Evolutionary conservation across 768 basidiomycete species (phyloP).

Genomic region (Piloderma croceum): DNA sequence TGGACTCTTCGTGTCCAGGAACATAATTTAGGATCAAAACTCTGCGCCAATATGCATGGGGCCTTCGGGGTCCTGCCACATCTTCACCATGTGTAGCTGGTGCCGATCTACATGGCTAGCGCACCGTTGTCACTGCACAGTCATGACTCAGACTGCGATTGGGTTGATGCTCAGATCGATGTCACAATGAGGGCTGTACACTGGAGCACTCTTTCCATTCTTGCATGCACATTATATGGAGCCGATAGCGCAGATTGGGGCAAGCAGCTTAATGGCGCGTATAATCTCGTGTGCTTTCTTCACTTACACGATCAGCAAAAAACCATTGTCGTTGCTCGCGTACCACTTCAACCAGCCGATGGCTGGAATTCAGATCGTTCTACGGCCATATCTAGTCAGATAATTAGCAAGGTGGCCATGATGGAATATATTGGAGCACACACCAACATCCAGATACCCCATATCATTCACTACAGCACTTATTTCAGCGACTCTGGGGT

Average conservation of each 20-base stretch:
- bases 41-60: no score
- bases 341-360: no score
- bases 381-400: constrained; percentile 1
- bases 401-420: constrained; percentile 6
- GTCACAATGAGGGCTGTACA: no score
- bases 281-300: constrained; percentile 10
- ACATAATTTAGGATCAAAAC: no score
- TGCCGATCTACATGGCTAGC: no score
- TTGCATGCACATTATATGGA: constrained; percentile 4
- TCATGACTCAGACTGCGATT: no score
- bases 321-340: constrained; percentile 2
- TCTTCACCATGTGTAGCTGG: no score
- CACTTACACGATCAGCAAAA: constrained; percentile 4
- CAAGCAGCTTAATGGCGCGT: constrained; percentile 4
- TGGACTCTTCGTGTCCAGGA: no score
- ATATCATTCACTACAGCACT: constrained; percentile 5
- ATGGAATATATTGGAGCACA: constrained; percentile 8
- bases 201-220: constrained; percentile 4
- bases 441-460: constrained; percentile 7
- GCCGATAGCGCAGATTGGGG: constrained; percentile 5
- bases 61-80: no score
- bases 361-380: not conserved
- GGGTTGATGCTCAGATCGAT: no score
- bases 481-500: constrained; percentile 1
- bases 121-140: no score